Conservation (phyloP, 805 yeast genomes). For the Wickerhamomyces rabaulensis region DNA sequence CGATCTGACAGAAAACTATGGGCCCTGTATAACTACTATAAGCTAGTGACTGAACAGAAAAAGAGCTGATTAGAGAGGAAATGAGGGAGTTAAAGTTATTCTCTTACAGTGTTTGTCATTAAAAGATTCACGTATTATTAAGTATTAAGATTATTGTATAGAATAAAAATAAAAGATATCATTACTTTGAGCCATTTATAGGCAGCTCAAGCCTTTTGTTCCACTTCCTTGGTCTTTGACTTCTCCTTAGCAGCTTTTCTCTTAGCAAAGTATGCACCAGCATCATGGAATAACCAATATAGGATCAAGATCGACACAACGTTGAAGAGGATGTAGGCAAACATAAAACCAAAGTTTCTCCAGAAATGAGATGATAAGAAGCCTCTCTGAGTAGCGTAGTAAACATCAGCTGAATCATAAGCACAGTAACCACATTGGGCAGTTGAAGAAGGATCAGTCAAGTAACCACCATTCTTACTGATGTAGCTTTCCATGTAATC, state of each 20-base stretch:
- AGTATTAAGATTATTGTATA: too few relatives aligned
- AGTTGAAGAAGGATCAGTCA: slow-evolving; percentile 27
- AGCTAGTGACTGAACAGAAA: too few relatives aligned
- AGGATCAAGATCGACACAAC: slow-evolving; percentile 35
- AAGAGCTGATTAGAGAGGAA: too few relatives aligned
- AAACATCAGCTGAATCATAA: slow-evolving; percentile 45
- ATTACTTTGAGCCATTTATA: not conserved
- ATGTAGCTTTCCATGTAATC: slow-evolving; percentile 40
- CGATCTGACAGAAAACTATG: too few relatives aligned
- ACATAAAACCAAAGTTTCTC: slow-evolving; percentile 59
- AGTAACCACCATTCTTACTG: slow-evolving; percentile 6
- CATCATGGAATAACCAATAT: slow-evolving; percentile 34
- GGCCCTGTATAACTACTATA: too few relatives aligned
- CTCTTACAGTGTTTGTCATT: too few relatives aligned
- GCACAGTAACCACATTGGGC: slow-evolving; percentile 55
- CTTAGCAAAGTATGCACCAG: not conserved
- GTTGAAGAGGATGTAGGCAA: slow-evolving; percentile 37
- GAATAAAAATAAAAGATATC: not conserved
- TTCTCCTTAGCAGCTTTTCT: slow-evolving; percentile 64
- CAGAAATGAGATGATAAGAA: slow-evolving; percentile 46
- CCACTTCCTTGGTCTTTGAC: slow-evolving; percentile 17
- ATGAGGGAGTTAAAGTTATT: too few relatives aligned
- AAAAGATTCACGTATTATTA: too few relatives aligned
- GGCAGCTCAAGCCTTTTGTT: not conserved
- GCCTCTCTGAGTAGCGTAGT: slow-evolving; percentile 42